Base-by-base conservation (phyloP, 805 yeast genomes). In the Novakomyces olei region DNA sequence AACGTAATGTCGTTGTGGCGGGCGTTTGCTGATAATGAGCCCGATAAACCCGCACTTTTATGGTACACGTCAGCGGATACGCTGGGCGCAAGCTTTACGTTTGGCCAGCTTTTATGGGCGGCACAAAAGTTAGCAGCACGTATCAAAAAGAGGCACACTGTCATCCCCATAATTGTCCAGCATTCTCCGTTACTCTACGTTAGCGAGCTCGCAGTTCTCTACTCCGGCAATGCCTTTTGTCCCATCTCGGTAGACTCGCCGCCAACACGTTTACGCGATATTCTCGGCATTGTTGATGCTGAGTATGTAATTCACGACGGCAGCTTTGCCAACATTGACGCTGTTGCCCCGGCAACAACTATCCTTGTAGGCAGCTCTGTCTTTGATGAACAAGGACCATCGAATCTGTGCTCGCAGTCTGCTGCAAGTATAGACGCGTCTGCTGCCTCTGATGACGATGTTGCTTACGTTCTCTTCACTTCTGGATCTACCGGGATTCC, bases 401-500 rank as follows among this genome's bases (percentile, higher is more conserved):
- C 19, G 4, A 27, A 17, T 8, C 15, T 3, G 4, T 12, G 9
- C 30, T 20, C 12, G 12, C 30, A 12, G n/a, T 27, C 19, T 4
- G 18, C 30, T 27, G n/a, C n/a, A n/a, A n/a, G n/a, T n/a, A n/a
- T n/a, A n/a, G n/a, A n/a, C n/a, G n/a, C n/a, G n/a, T n/a, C n/a
- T 22, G 24, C 8, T 8, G 24, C 24, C 24, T 8, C 24, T 8
- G n/a, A 8, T n/a, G n/a, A 22, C 24, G 24, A 22, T 43, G 63
- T 63, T 18, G 46, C 62, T 41, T 61, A 61, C 46, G 54, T 61
- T 37, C 57, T 61, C 47, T 63, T 59, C 44, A 63, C 69, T 15
- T 62, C 67, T 3, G 69, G 69, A 9, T 61, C 67, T 15, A 63
- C 69, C 9, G 69, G 69, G 31, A 59, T 51, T 38, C 69, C 69